These are phyloP conservation scores for Corymbia calophylla DNA, from an alignment of 441 rosid species.

Conservation along the genomic window DNA sequence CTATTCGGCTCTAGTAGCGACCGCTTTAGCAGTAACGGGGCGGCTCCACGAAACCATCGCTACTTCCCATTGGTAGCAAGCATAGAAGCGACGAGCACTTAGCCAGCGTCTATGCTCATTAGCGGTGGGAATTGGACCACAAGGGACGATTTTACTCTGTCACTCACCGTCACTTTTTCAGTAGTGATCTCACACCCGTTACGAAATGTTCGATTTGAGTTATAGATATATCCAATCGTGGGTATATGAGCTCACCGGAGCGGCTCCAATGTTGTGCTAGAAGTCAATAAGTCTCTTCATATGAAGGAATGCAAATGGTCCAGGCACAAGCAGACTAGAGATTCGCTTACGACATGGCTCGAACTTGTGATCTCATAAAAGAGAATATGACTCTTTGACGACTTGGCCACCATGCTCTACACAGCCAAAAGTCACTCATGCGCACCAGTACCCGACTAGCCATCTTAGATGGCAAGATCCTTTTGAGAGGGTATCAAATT, in stretches of 20 bases:
- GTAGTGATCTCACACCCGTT: rapidly evolving
- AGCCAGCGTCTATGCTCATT: too few species aligned
- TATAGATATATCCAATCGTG: not conserved
- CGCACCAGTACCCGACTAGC: not conserved
- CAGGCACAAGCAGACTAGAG: not conserved
- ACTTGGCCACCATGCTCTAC: not conserved
- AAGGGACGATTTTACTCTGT: not conserved
- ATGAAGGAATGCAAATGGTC: not conserved
- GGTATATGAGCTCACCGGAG: rapidly evolving
- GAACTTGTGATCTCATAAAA: not conserved
- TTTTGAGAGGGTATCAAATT: not conserved
- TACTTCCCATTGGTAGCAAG: too few species aligned
- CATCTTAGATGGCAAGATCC: not conserved
- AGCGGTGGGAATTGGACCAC: too few species aligned
- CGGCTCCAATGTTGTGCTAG: not conserved
- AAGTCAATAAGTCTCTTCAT: rapidly evolving
- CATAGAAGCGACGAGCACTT: too few species aligned
- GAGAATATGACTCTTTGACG: not conserved
- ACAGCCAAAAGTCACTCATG: not conserved
- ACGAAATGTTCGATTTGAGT: rapidly evolving
- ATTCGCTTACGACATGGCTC: not conserved
- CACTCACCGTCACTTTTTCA: not conserved
- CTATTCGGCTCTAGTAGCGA: not conserved
- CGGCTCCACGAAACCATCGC: too few species aligned
- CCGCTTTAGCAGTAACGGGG: too few species aligned